Base-by-base conservation (phyloP, 257 asterid genomes). In the Thymus quinquecostatus region DNA sequence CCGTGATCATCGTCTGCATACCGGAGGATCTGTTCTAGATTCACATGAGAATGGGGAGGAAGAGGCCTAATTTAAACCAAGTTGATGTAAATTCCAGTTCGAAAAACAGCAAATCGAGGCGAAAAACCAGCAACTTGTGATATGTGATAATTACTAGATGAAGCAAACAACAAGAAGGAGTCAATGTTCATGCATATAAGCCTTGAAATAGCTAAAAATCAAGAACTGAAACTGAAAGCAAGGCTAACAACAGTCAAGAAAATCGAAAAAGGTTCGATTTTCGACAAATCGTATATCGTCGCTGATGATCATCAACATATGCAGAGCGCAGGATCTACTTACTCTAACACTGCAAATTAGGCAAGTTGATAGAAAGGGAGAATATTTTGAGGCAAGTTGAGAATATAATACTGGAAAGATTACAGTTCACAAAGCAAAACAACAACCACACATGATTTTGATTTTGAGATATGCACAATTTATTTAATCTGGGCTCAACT, bases 1-100 rank as follows among this genome's bases (percentile, higher is more conserved):
- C 55, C 0, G 50, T 32, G 33, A 82, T 66, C 70, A 63, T 73
- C 65, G 34, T 69, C 77, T 56, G 27, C 68, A 56, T 21, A 49
- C 40, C 21, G 5, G 4, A 13, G 29, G 21, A 29, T 3, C 13
- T 51, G 3, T 60, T 38, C 8, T 47, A 6, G 48, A 5, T 68
- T 49, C 29, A 44, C 44, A 50, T 68, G 32, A 40, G 38, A 13
- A 7, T 21, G 47, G 2, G 1, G 38, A 43, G 34, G 38, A 36
- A 59, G 9, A 5, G n/a, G 69, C 41, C 41, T 40, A 29, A 29
- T 38, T 29, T 10, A 33, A 54, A 65, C 32, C 64, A 40, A 60
- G 30, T 67, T 40, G 43, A 27, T 58, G 2, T 2, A 13, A 38
- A 27, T 32, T 53, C 9, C 70, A 61, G 28, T 30, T 54, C 71